phyloP scores from a whole-genome alignment of 2,329 filamentous ascomycete species.

The Microdochium trichocladiopsis region DNA sequence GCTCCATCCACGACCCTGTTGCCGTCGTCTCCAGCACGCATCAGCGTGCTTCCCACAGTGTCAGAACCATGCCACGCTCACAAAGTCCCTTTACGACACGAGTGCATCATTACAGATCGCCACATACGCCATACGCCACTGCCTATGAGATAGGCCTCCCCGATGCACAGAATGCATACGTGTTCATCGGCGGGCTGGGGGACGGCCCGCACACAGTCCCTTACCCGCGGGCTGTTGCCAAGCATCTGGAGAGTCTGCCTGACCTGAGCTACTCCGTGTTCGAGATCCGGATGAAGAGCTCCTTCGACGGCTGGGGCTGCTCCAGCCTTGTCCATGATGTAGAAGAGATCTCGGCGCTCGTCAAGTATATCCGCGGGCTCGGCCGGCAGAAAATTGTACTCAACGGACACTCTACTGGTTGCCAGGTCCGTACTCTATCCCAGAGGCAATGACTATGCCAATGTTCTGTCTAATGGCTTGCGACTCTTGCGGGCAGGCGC shows the following conservation, averaged over 20 bases:
- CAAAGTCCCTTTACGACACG: slow-evolving; percentile 28
- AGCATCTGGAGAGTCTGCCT: slow-evolving; percentile 27
- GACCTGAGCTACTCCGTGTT: slow-evolving; percentile 45
- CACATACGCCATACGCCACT: slow-evolving; percentile 25
- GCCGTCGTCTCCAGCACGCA: no score
- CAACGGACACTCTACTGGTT: slow-evolving; percentile 53
- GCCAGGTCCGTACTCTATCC: slow-evolving; percentile 32
- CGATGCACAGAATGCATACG: slow-evolving; percentile 46
- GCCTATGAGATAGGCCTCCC: slow-evolving; percentile 39
- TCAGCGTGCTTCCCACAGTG: no score
- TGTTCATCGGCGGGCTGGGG: slow-evolving; percentile 65
- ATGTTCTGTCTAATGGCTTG: no score
- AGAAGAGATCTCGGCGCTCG: slow-evolving; percentile 43
- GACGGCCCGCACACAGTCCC: slow-evolving; percentile 62
- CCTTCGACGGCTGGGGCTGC: slow-evolving; percentile 45
- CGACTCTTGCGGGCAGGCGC: background rate
- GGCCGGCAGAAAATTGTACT: slow-evolving; percentile 45
- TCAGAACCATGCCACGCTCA: background rate
- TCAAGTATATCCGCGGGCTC: slow-evolving; percentile 44
- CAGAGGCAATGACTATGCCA: background rate
- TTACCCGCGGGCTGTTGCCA: slow-evolving; percentile 44
- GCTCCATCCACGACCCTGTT: no score
- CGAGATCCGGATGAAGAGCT: slow-evolving; percentile 47
- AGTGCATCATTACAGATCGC: slow-evolving; percentile 37
- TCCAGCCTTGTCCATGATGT: slow-evolving; percentile 44